phyloP scores from a whole-genome alignment of 1,284 basidiomycete genomes.

The Ustilago nuda region DNA sequence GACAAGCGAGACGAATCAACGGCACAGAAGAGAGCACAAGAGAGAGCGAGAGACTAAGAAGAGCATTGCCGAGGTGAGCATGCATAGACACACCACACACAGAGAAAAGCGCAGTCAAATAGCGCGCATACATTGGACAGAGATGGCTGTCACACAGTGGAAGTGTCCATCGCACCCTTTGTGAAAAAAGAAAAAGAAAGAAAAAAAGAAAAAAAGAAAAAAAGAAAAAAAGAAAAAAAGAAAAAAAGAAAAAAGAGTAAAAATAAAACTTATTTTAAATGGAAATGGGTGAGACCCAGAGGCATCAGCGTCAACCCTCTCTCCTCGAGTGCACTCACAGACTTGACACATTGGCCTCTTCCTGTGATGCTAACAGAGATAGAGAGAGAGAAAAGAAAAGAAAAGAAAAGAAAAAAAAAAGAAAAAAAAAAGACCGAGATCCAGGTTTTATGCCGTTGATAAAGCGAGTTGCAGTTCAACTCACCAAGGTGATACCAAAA shows the following conservation, averaged over 20 bases:
- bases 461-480: neutral
- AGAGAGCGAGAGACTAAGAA: slow-evolving; percentile 6
- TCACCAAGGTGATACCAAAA: neutral
- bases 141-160: slow-evolving; percentile 4
- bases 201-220: neutral
- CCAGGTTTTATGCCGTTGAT: neutral
- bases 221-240: neutral
- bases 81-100: slow-evolving; percentile 3
- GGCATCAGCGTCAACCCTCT: neutral
- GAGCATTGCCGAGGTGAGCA: slow-evolving; percentile 15
- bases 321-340: neutral
- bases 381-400: too few relatives aligned
- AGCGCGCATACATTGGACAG: slow-evolving; percentile 13
- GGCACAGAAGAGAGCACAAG: neutral
- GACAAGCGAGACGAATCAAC: slow-evolving; percentile 18
- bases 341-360: too few relatives aligned
- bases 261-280: neutral
- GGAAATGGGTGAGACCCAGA: neutral
- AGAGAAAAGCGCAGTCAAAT: slow-evolving; percentile 11
- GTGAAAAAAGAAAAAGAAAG: neutral
- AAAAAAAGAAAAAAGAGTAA: neutral
- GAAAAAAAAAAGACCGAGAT: too few relatives aligned
- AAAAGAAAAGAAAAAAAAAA: too few relatives aligned
- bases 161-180: neutral
- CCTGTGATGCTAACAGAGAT: too few relatives aligned